These are phyloP conservation scores for Phytophthora vignae DNA, from an alignment of 352 stramenopile species.

Conservation along the genomic window DNA sequence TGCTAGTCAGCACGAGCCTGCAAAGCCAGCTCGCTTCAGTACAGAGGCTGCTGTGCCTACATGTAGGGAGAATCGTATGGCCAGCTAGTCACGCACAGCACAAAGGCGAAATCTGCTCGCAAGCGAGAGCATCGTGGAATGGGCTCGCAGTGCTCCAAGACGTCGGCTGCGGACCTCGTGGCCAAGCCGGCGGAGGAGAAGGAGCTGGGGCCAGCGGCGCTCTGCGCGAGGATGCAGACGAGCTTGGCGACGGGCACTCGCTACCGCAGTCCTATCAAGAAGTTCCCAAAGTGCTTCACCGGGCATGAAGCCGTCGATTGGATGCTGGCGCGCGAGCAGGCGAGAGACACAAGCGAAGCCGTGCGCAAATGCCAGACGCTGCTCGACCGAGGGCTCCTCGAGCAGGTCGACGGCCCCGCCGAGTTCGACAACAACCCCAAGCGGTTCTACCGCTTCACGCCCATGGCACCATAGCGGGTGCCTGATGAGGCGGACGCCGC, in stretches of 20 bases:
- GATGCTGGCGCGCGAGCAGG: slow-evolving; percentile 80
- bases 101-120: neutral
- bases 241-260: slow-evolving; percentile 65
- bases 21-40: slow-evolving; percentile 29
- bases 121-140: slow-evolving; percentile 18
- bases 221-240: slow-evolving; percentile 68
- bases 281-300: slow-evolving; percentile 76
- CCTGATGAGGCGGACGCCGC: neutral
- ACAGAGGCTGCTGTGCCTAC: slow-evolving; percentile 14
- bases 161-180: slow-evolving; percentile 33
- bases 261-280: slow-evolving; percentile 68
- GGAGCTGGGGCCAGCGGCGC: slow-evolving; percentile 59
- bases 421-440: slow-evolving; percentile 75
- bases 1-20: neutral
- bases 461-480: no score
- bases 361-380: slow-evolving; percentile 75
- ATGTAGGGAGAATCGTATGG: slow-evolving; percentile 21
- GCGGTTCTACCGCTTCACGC: slow-evolving; percentile 72
- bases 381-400: slow-evolving; percentile 55
- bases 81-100: neutral
- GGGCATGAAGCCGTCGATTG: slow-evolving; percentile 76
- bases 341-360: slow-evolving; percentile 64
- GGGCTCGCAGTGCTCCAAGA: slow-evolving; percentile 38
- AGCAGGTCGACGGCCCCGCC: slow-evolving; percentile 72
- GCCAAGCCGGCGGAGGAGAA: slow-evolving; percentile 40